phyloP scores from a whole-genome alignment of 345 rosid genomes.

The Physaria fendleri region DNA sequence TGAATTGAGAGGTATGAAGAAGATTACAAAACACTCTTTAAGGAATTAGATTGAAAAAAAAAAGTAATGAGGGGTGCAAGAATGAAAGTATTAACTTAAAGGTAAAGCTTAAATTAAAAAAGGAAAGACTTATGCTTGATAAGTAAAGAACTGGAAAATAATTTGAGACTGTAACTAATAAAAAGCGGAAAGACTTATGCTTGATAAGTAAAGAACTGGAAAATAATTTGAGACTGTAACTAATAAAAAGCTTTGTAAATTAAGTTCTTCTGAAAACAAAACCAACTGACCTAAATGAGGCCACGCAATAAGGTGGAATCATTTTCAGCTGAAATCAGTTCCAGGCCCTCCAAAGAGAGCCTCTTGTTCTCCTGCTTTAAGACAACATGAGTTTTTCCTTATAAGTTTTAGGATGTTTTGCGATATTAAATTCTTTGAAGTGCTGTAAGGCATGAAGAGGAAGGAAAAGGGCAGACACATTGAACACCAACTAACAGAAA shows the following conservation, averaged over 20 bases:
- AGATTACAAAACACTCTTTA: constrained; percentile 13
- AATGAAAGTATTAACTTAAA: constrained; percentile 16
- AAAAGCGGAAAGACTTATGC: constrained; percentile 23
- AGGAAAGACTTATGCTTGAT: too few relatives aligned
- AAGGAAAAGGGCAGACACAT: constrained; percentile 37
- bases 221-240: constrained; percentile 49
- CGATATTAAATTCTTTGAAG: constrained; percentile 52
- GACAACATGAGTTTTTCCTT: constrained; percentile 79
- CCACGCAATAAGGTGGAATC: constrained; percentile 96
- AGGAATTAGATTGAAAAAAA: constrained; percentile 16
- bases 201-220: constrained; percentile 38
- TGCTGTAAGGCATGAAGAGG: constrained; percentile 59
- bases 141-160: too few relatives aligned
- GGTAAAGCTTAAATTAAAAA: constrained; percentile 24
- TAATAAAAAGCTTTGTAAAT: constrained; percentile 41
- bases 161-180: too few relatives aligned
- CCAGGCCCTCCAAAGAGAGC: constrained; percentile 98
- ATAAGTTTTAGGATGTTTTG: constrained; percentile 76
- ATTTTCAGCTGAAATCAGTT: constrained; percentile 93
- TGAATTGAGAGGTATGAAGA: constrained; percentile 17
- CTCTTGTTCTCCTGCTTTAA: constrained; percentile 93
- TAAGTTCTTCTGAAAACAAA: constrained; percentile 62
- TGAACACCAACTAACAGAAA: constrained; percentile 38
- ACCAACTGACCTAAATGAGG: constrained; percentile 99
- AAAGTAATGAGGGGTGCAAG: constrained; percentile 28